A percentile compares a stretch with the other conserved stretches of the same genome.
phyloP scores from a whole-genome alignment of 1,284 basidiomycete genomes.

The Naganishia albida region DNA sequence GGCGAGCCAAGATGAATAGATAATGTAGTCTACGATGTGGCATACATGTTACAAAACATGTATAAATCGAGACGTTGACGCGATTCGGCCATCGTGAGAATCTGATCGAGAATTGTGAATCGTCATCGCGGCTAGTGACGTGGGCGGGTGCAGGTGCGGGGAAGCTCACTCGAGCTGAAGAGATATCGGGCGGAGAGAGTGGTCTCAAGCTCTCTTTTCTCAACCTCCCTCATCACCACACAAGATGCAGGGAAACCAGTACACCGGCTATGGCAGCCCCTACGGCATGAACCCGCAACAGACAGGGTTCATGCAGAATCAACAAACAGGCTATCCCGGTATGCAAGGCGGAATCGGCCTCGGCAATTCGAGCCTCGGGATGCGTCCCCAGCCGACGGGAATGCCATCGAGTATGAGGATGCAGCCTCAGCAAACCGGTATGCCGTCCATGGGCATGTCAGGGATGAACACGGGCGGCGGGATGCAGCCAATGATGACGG shows the following conservation, averaged over 20 bases:
- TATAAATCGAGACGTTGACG: not conserved
- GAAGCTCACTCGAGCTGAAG: too few relatives aligned
- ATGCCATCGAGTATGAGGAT: conserved; percentile 26
- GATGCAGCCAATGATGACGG: conserved; percentile 33
- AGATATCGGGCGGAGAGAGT: too few relatives aligned
- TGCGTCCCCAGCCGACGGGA: conserved; percentile 46
- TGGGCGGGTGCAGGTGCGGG: not conserved
- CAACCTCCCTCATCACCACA: not conserved
- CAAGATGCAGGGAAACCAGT: conserved; percentile 26
- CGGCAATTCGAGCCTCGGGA: conserved; percentile 6
- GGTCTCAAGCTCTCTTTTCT: too few relatives aligned
- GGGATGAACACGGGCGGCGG: conserved; percentile 36
- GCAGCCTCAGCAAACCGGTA: conserved; percentile 45
- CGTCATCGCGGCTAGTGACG: conserved; percentile 7
- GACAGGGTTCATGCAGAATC: conserved; percentile 23
- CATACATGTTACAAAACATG: not conserved
- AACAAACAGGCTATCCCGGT: conserved; percentile 9
- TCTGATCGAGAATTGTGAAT: not conserved
- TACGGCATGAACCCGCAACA: conserved; percentile 29
- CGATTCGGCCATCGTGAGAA: not conserved
- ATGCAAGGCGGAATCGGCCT: conserved; percentile 17
- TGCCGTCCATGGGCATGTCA: conserved; percentile 52
- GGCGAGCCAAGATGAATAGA: not conserved
- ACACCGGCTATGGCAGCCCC: conserved; percentile 21
- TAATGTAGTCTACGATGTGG: not conserved